Percentiles rank a stretch among this genome's conserved stretches.
phyloP scores from a whole-genome alignment of 2,329 filamentous ascomycete genomes.

The Xylariaceae sp. region DNA sequence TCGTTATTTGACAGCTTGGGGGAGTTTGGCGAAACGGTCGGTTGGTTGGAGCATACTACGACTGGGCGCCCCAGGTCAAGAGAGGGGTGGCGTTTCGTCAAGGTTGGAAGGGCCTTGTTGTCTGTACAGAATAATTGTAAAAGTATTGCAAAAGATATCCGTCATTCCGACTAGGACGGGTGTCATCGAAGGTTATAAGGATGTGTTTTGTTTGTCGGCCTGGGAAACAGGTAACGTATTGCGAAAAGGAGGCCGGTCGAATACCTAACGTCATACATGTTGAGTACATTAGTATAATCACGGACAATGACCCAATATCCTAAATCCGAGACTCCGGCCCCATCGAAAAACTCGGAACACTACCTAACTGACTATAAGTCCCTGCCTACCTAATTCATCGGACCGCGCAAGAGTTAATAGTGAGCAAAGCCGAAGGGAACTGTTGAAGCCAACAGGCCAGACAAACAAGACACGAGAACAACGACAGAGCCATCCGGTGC shows the following conservation, averaged over 20 bases:
- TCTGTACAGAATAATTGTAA: neutral
- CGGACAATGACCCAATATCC: neutral
- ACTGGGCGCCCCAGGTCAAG: neutral
- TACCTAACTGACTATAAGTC: too few relatives aligned
- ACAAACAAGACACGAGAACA: too few relatives aligned
- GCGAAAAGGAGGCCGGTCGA: too few relatives aligned
- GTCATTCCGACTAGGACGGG: neutral
- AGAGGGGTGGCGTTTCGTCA: conserved; percentile 12
- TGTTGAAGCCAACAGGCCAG: too few relatives aligned
- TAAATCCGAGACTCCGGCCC: too few relatives aligned
- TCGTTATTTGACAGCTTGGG: neutral
- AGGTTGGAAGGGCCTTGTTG: neutral
- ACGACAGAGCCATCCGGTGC: too few relatives aligned
- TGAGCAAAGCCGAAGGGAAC: too few relatives aligned
- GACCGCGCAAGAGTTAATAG: too few relatives aligned
- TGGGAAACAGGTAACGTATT: too few relatives aligned
- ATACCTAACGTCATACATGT: too few relatives aligned
- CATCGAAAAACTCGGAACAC: neutral
- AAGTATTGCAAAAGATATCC: conserved; percentile 7
- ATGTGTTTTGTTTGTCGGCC: neutral
- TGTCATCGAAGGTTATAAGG: neutral
- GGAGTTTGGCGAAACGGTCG: conserved; percentile 1
- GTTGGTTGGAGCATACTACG: conserved; percentile 3
- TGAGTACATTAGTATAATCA: too few relatives aligned
- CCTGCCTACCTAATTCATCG: too few relatives aligned